These are phyloP conservation scores for Phylloboletellus chloephorus DNA, from an alignment of 1,284 basidiomycete genomes.

Conservation along the genomic window DNA sequence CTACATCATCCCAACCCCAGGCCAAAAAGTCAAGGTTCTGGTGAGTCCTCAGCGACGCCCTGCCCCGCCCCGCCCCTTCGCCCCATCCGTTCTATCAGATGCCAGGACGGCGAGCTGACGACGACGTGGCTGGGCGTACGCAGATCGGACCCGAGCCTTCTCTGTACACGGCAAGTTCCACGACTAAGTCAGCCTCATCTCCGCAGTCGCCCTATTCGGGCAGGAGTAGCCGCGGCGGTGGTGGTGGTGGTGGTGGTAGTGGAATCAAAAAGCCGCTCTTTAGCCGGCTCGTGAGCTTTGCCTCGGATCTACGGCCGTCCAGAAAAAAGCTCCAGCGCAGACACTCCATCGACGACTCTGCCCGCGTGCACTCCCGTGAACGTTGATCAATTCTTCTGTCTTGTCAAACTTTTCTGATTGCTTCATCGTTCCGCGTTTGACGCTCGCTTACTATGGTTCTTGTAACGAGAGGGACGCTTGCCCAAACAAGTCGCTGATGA, in stretches of 20 bases:
- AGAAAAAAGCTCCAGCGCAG: conserved; percentile 36
- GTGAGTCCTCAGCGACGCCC: conserved; percentile 40
- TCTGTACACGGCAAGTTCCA: conserved; percentile 46
- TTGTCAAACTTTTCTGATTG: not conserved
- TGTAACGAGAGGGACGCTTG: conserved; percentile 1
- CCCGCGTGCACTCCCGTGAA: conserved; percentile 15
- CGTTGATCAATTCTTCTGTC: conserved; percentile 14
- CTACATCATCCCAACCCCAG: conserved; percentile 60
- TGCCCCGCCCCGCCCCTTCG: not conserved
- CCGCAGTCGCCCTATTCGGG: conserved; percentile 33
- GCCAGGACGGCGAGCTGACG: conserved; percentile 7
- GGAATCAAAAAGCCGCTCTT: conserved; percentile 45
- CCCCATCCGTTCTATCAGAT: conserved; percentile 8
- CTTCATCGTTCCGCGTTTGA: conserved; percentile 5
- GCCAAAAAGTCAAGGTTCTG: conserved; percentile 65
- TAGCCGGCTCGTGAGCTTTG: conserved; percentile 43
- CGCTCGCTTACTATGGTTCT: conserved; percentile 7
- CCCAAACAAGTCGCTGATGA: conserved; percentile 3
- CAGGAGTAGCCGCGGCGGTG: conserved; percentile 23
- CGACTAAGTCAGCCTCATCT: conserved; percentile 44
- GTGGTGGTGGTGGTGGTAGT: too few species aligned
- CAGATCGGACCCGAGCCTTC: conserved; percentile 46
- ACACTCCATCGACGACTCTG: conserved; percentile 40
- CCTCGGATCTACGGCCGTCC: conserved; percentile 35
- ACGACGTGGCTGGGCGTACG: conserved; percentile 9